Percentiles rank a stretch among this genome's conserved stretches.
Conservation (phyloP, 208 protist species). For the Tetramitus jugosus region DNA sequence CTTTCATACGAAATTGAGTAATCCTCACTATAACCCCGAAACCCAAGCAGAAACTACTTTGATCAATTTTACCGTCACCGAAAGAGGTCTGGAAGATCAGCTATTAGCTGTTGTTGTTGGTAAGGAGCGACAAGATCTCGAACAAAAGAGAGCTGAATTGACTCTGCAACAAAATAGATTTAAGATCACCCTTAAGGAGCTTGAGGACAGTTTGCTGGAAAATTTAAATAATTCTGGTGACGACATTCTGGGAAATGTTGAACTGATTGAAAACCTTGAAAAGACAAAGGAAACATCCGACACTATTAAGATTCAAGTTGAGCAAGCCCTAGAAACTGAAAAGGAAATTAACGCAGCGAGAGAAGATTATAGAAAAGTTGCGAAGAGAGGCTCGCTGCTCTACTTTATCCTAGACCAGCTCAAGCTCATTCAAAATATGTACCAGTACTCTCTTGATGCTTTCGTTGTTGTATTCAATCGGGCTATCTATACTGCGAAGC, state of each 20-base stretch:
- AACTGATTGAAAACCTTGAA: constrained; percentile 91
- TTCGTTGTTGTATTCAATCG: constrained; percentile 96
- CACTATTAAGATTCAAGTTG: constrained; percentile 87
- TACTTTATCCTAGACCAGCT: constrained; percentile 94
- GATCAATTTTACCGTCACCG: constrained; percentile 82
- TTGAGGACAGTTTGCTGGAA: constrained; percentile 89
- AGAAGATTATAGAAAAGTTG: constrained; percentile 86
- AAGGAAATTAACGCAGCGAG: constrained; percentile 85
- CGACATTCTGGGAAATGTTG: constrained; percentile 88
- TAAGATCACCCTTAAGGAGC: constrained; percentile 65
- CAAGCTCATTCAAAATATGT: constrained; percentile 94
- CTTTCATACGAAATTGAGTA: constrained; percentile 73
- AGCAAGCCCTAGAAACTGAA: constrained; percentile 80
- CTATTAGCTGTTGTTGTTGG: constrained; percentile 70
- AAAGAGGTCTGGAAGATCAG: constrained; percentile 75
- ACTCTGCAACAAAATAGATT: constrained; percentile 67
- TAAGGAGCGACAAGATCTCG: constrained; percentile 67
- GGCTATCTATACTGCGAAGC: constrained; percentile 71
- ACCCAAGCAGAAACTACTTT: constrained; percentile 72
- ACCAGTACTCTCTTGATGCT: constrained; percentile 92
- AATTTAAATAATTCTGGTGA: constrained; percentile 83
- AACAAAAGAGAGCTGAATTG: constrained; percentile 52
- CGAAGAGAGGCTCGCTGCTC: constrained; percentile 81
- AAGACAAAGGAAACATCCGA: constrained; percentile 89
- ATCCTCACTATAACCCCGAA: constrained; percentile 80